Evolutionary conservation across 306 rosid species (phyloP).

Genomic region (Cucurbita moschata): DNA sequence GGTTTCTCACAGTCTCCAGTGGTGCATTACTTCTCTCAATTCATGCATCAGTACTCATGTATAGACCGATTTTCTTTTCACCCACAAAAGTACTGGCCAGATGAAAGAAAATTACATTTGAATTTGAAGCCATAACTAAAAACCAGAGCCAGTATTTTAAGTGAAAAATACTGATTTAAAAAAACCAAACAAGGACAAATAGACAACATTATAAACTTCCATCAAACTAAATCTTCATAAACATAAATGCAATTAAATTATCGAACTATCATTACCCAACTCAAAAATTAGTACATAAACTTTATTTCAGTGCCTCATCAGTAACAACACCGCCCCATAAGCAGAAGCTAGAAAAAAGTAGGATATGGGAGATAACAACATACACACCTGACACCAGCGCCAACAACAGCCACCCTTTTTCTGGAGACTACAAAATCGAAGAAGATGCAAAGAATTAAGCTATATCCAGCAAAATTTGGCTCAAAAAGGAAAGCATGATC

Average conservation of each 20-base stretch:
- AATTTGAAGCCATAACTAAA: too few species aligned
- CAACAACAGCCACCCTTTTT: constrained; percentile 76
- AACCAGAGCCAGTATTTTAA: too few species aligned
- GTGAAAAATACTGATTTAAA: too few species aligned
- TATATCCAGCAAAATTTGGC: neutral
- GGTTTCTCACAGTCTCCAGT: neutral
- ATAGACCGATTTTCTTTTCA: neutral
- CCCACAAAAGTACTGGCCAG: neutral
- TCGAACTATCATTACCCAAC: neutral
- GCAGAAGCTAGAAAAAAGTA: neutral
- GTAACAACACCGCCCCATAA: neutral
- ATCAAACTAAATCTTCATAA: neutral
- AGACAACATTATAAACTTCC: neutral
- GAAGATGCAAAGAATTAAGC: neutral
- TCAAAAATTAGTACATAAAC: neutral
- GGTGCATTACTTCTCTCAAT: neutral
- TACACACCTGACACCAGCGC: constrained; percentile 90
- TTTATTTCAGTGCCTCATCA: neutral
- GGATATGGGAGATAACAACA: neutral
- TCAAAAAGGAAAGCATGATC: neutral
- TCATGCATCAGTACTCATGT: neutral
- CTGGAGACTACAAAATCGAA: constrained; percentile 36
- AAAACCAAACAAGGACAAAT: too few species aligned
- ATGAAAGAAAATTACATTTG: too few species aligned
- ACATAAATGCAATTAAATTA: neutral